Base-by-base conservation (phyloP, 116 monocot genomes). In the Cymodocea nodosa region DNA sequence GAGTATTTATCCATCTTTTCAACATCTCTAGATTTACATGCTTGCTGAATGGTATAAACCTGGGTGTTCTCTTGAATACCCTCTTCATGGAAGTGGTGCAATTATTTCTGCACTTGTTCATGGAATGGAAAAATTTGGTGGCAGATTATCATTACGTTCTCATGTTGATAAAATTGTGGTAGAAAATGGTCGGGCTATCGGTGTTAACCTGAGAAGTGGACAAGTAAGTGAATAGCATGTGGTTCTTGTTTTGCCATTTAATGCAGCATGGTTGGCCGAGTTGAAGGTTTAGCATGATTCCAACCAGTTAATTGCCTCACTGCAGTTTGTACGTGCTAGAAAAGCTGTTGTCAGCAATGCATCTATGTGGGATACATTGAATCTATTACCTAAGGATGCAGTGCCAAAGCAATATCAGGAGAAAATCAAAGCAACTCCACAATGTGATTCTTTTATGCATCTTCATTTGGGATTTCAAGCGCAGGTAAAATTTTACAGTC, bases 11-110 rank as follows among this genome's bases (percentile, higher is more conserved):
- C 9, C 48, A 11, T 71, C 35, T 50, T 54, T 11, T 68, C 7
- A 34, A 44, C 18, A 10, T 25, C 22, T 7, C 11, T 71, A 94
- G 94, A 78, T 94, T 78, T 94, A 94, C 70, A 94, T 94, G 94
- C 84, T 94, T 89, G 84, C 89, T 71, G 94, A 94, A 68, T 94
- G 94, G 94, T 94, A 89, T 70, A 94, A 94, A 76, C 89, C 89
- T n/a, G 94, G 94, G 7, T 94, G 89, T 51, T 64, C 67, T 30
- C 87, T 94, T 37, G 89, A 94, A 65, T 94, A 94, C 67, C 94
- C 94, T 67, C 65, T 87, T 40, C 51, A 76, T 64, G 94, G 94
- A 82, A 94, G 49, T 71, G 89, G 87, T 1, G 84, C 77, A 52
- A 60, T 94, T 23, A 77, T 89, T 61, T 74, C 76, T 75, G 89